These are phyloP conservation scores for Solanum hybrid DNA, from an alignment of 305 asterid species.

Conservation along the genomic window DNA sequence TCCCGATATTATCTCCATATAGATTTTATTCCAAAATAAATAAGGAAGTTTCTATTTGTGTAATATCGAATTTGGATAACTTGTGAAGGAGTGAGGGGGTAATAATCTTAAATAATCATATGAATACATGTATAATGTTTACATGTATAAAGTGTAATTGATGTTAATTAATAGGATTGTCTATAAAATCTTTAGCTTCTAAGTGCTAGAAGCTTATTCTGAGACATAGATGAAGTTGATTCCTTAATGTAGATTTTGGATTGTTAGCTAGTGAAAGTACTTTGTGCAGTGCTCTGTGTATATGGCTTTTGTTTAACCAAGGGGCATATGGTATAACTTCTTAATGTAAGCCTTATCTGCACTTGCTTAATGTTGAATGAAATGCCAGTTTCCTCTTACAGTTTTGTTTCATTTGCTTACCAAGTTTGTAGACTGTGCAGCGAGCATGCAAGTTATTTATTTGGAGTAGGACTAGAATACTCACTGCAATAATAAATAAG, in stretches of 20 bases:
- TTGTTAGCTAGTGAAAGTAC: not conserved
- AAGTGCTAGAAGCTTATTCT: not conserved
- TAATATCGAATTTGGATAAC: not conserved
- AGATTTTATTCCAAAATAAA: not conserved
- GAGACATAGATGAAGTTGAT: not conserved
- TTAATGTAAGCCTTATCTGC: not conserved
- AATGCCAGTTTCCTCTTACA: not conserved
- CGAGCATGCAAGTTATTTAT: not conserved
- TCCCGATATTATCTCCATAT: not conserved
- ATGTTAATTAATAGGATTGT: not conserved
- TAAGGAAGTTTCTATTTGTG: not conserved
- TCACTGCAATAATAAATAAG: not conserved
- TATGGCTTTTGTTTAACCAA: not conserved
- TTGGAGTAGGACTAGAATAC: not conserved
- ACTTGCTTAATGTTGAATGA: not conserved
- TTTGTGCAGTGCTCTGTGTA: not conserved
- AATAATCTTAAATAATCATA: not conserved
- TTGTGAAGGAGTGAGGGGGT: not conserved
- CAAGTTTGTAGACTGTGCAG: not conserved
- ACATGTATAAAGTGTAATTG: not conserved
- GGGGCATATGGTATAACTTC: not conserved
- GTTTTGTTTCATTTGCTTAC: not conserved
- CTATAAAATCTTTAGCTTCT: not conserved
- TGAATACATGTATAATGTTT: not conserved
- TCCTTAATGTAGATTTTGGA: not conserved